Base-by-base conservation (phyloP, 2,329 filamentous ascomycete genomes). In the Ceratocystis smalleyi region DNA sequence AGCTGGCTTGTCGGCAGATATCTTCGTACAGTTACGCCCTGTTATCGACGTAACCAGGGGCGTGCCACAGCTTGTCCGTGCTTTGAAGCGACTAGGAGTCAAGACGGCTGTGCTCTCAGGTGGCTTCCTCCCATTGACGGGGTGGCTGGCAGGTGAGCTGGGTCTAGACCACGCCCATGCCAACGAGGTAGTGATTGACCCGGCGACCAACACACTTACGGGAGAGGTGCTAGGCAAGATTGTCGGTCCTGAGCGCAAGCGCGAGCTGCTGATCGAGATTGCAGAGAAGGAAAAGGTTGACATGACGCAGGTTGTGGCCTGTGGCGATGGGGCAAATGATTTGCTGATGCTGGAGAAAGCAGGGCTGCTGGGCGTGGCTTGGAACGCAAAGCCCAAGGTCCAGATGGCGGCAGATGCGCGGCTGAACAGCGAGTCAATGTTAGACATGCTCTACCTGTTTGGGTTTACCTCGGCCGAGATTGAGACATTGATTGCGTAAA, bases 71-170 rank as follows among this genome's bases (percentile, higher is more conserved):
- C 78, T 97, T 19, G 80, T 95, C 68, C 81, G 75, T 67, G 87
- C 85, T 0, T 77, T 99, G 62, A 91, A 88, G 74, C 79, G 81
- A 24, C 76, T 95, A 4, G 92, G 92, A 6, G 87, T 88, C 74
- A 92, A 89, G 75, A 90, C 91, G 1, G 94, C 91, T 0, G 92
- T 99, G 4, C 76, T 96, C 40, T 95, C 90, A 43, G 94, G 94
- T 55, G 94, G 94, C 0, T 99, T 99, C 75, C 83, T 89, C 68
- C 91, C 92, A 0, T 77, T 97, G 68, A 95, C 94, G 0, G 81
- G 84, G 65, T 97, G 91, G 89, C 81, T 97, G 43, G 91, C 89
- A 17, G 78, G 78, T 49, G 80, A 89, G 70, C 77, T 99, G 30
- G 89, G 89, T 15, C 83, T 99, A 65, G 89, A 97, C 74, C 85